Percentiles rank a stretch among this genome's conserved stretches.
phyloP scores from a whole-genome alignment of 352 stramenopile genomes.

The Poterioochromonas sp. region DNA sequence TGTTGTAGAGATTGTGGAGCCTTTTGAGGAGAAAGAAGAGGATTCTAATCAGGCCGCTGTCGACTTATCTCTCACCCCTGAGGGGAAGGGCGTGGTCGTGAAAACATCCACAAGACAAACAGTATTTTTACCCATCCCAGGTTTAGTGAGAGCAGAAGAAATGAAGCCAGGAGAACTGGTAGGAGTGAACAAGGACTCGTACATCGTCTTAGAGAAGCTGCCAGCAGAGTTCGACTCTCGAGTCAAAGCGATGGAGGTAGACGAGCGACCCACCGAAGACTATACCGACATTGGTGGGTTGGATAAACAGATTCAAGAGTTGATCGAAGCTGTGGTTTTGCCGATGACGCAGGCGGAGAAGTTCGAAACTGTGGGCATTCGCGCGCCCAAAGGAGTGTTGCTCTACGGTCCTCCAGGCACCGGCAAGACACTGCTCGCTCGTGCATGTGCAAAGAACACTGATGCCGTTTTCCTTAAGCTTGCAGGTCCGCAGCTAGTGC shows the following conservation, averaged over 20 bases:
- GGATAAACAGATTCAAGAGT: conserved; percentile 97
- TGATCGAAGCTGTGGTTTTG: conserved; percentile 93
- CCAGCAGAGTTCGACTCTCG: conserved; percentile 94
- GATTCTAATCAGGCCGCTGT: conserved; percentile 75
- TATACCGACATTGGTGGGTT: conserved; percentile 55
- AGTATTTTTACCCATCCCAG: conserved; percentile 95
- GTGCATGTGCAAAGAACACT: conserved; percentile 94
- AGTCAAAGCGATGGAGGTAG: conserved; percentile 94
- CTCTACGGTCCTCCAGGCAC: conserved; percentile 87
- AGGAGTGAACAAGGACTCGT: conserved; percentile 98
- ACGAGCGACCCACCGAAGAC: conserved; percentile 60
- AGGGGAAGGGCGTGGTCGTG: conserved; percentile 87
- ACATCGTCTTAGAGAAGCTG: conserved; percentile 96
- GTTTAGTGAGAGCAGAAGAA: conserved; percentile 78
- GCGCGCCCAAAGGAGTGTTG: conserved; percentile 86
- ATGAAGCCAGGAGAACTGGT: conserved; percentile 93
- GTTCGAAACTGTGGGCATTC: conserved; percentile 84
- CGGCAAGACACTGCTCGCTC: conserved; percentile 94
- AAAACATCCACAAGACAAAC: conserved; percentile 95
- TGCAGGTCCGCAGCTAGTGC: conserved; percentile 89
- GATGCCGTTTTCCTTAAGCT: conserved; percentile 98
- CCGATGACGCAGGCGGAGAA: conserved; percentile 96
- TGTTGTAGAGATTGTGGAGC: conserved; percentile 73
- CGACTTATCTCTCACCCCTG: conserved; percentile 69
- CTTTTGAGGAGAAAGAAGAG: conserved; percentile 57